Percentiles rank a stretch among this genome's conserved stretches.
phyloP scores from a whole-genome alignment of 768 basidiomycete genomes.

The Myochromella boudieri region DNA sequence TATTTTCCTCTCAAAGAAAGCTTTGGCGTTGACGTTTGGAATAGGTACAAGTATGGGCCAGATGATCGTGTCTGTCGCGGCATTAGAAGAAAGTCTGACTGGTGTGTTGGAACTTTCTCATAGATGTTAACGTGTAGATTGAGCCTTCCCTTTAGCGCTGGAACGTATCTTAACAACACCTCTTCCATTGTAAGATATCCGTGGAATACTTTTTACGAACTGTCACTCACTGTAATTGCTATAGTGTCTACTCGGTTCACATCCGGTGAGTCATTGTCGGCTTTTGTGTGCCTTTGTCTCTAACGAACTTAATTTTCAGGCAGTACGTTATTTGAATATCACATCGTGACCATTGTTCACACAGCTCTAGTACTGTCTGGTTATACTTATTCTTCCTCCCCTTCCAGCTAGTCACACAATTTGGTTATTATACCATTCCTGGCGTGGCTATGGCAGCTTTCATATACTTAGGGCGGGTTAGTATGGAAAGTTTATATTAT shows the following conservation, averaged over 20 bases:
- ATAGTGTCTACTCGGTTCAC: slow-evolving; percentile 62
- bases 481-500: too few relatives aligned
- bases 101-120: slow-evolving; percentile 28
- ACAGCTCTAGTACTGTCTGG: slow-evolving; percentile 54
- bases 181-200: slow-evolving; percentile 56
- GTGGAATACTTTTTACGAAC: not conserved
- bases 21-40: not conserved
- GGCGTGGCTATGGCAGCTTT: slow-evolving; percentile 66
- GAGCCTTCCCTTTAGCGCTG: slow-evolving; percentile 34
- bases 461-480: slow-evolving; percentile 63
- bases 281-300: not conserved
- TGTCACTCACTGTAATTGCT: slow-evolving; percentile 2
- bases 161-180: slow-evolving; percentile 66
- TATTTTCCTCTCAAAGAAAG: not conserved
- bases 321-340: slow-evolving; percentile 26
- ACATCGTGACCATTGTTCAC: not conserved
- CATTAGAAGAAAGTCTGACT: slow-evolving; percentile 53
- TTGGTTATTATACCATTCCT: slow-evolving; percentile 65
- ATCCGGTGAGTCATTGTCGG: slow-evolving; percentile 40
- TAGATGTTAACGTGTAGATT: not conserved
- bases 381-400: slow-evolving; percentile 76
- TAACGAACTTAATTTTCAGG: slow-evolving; percentile 14
- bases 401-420: slow-evolving; percentile 66
- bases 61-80: slow-evolving; percentile 47
- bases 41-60: slow-evolving; percentile 49